Percentiles rank a stretch among this genome's conserved stretches.
These are phyloP conservation scores for Zasmidium cellare DNA, from an alignment of 2,329 filamentous ascomycete species.

Conservation along the genomic window DNA sequence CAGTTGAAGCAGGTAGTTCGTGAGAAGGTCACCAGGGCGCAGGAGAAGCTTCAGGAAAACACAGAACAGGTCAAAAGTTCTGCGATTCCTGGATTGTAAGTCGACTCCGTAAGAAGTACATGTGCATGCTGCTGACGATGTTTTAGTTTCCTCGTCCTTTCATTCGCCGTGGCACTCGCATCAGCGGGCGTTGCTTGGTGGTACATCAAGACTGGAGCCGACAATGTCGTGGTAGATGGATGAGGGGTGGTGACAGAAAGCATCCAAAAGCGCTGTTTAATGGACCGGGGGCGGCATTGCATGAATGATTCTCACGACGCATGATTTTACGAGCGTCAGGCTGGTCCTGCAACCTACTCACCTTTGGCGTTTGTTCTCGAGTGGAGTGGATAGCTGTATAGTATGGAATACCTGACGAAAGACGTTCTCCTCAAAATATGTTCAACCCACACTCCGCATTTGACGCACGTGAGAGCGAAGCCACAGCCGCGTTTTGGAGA, in stretches of 20 bases:
- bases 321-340: slow-evolving; percentile 5
- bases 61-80: neutral
- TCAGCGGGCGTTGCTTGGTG: slow-evolving; percentile 4
- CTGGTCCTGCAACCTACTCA: neutral
- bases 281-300: neutral
- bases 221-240: neutral
- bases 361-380: neutral
- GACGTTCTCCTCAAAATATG: no score
- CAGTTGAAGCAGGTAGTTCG: neutral
- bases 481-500: neutral
- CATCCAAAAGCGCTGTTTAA: neutral
- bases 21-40: neutral
- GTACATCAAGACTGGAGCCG: slow-evolving; percentile 6
- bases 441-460: neutral
- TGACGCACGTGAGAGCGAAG: neutral
- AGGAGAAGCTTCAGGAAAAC: neutral
- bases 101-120: neutral
- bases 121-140: neutral
- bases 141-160: neutral
- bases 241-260: neutral
- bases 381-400: neutral
- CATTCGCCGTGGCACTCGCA: neutral
- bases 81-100: neutral
- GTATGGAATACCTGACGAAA: neutral
- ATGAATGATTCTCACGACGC: neutral